phyloP scores from a whole-genome alignment of 495 filamentous ascomycete species.

The Daldinia caldariorum region DNA sequence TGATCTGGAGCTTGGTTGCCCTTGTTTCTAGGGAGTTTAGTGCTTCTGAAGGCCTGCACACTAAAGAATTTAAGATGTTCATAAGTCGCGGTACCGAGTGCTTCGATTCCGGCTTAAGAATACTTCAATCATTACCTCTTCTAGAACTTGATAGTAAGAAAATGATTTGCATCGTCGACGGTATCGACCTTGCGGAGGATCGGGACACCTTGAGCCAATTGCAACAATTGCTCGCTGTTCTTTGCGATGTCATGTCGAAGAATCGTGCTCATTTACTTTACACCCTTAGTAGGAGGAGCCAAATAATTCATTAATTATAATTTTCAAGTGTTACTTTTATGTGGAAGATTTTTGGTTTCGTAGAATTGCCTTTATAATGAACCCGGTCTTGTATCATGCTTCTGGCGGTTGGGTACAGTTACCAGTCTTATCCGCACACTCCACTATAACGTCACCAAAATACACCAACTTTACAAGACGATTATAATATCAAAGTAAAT shows the following conservation, averaged over 20 bases:
- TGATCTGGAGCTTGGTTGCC: constrained; percentile 26
- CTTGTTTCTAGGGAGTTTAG: constrained; percentile 23
- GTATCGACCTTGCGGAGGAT: constrained; percentile 23
- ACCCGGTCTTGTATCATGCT: no score
- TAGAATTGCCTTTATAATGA: neutral
- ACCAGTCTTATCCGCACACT: no score
- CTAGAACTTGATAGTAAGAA: neutral
- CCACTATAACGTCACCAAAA: no score
- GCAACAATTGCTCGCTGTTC: constrained; percentile 1
- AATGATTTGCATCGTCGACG: constrained; percentile 33
- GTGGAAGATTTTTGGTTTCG: neutral
- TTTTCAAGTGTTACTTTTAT: no score
- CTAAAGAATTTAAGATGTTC: constrained; percentile 19
- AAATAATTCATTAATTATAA: neutral
- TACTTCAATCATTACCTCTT: constrained; percentile 27
- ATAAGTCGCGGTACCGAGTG: constrained; percentile 16
- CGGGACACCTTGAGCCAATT: constrained; percentile 1
- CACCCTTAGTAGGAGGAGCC: constrained; percentile 4
- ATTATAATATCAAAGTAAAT: no score
- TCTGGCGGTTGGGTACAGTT: no score
- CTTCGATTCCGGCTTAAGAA: constrained; percentile 23
- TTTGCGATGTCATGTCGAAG: constrained; percentile 9
- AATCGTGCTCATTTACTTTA: constrained; percentile 12
- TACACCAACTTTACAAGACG: no score
- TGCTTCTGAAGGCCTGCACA: constrained; percentile 3